A percentile compares a stretch with the other conserved stretches of the same genome.
phyloP scores from a whole-genome alignment of 805 yeast genomes.

The Scheffersomyces spartinae region DNA sequence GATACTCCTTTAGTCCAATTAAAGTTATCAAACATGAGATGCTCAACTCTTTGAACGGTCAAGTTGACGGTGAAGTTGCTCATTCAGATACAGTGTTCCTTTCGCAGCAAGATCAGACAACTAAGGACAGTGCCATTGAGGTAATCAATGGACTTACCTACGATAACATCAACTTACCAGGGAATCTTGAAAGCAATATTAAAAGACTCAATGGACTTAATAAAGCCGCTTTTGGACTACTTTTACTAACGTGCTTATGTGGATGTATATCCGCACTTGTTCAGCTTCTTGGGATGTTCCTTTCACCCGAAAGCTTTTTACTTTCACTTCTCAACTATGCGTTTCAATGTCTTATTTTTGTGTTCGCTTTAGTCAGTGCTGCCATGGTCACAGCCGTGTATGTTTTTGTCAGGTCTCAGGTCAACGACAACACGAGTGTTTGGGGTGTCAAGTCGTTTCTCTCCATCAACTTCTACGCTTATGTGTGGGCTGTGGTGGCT shows the following conservation, averaged over 20 bases:
- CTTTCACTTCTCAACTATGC: conserved; percentile 34
- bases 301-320: conserved; percentile 31
- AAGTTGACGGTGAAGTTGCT: too few species aligned
- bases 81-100: too few species aligned
- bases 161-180: conserved; percentile 49
- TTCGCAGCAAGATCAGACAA: too few species aligned
- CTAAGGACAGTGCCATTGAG: too few species aligned
- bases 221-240: conserved; percentile 41
- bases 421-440: conserved; percentile 34
- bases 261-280: conserved; percentile 37
- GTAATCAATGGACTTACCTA: too few species aligned
- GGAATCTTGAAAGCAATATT: conserved; percentile 35
- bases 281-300: conserved; percentile 32
- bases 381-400: conserved; percentile 58
- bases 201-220: conserved; percentile 34
- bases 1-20: conserved; percentile 9
- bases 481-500: conserved; percentile 53
- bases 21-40: conserved; percentile 8
- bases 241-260: conserved; percentile 19
- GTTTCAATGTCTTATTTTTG: conserved; percentile 31
- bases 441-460: conserved; percentile 48
- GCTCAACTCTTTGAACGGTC: too few species aligned
- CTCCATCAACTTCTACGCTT: conserved; percentile 40
- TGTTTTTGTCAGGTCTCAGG: conserved; percentile 32
- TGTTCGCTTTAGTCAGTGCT: conserved; percentile 35